Evolutionary conservation across 306 rosid species (phyloP), one percentile per base, ranked within the genome.

Genomic region (Cucurbita argyrosperma): DNA sequence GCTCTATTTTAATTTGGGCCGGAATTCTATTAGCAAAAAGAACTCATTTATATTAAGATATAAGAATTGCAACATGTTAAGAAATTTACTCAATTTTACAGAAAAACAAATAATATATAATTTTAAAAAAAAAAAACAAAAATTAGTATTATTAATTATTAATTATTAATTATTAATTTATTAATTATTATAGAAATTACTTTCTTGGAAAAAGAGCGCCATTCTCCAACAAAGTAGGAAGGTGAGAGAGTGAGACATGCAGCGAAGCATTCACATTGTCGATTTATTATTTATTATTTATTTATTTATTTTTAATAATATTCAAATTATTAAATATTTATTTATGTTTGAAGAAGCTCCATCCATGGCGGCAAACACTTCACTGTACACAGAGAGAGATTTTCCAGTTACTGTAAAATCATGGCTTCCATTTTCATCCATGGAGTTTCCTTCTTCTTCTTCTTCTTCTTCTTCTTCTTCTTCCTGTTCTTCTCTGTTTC

Each of bases 401-500:
- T 30, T 30, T 30, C 35, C 35, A 30, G 35, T 30, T 30, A 30
- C 35, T 0, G 7, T 57, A 56, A 4, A 56, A 30, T 6, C 10
- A 30, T 14, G 54, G 54, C 18, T 14, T 50, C 18, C 45, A 61
- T 4, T 15, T 59, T 59, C 68, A 62, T 14, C 63, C 7, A 75
- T 74, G 84, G 74, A 4, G 79, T 26, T 65, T 39, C 54, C 45
- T 26, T 84, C 80, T 49, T 76, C 49, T 5, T 50, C 26, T 12
- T 49, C 45, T 26, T 84, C 80, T 49, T 76, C 49, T 5, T 50
- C 26, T 12, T 49, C 70, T 1, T 62, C 26, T n/a, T 86, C 65
- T 40, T 83, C 50, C 47, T 64, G 14, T 38, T 46, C 3, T 12
- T 82, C 53, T 38, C 85, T 23, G 16, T 8, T 45, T 64, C 82